phyloP scores from a whole-genome alignment of 176 grass and related monocot genomes.

The Ensete glaucum region DNA sequence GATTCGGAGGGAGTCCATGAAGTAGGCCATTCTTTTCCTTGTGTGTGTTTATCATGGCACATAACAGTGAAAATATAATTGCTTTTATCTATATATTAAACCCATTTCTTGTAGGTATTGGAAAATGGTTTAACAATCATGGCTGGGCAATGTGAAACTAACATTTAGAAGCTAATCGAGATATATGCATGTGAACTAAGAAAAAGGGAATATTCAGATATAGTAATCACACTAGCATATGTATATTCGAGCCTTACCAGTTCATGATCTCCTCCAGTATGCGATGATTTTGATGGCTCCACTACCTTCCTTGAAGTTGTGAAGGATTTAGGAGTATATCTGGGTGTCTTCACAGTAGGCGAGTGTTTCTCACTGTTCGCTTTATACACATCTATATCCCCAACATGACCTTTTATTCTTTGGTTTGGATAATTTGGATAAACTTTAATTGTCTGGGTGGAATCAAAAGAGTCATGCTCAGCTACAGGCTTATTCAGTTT shows the following conservation, averaged over 20 bases:
- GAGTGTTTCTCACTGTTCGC: constrained; percentile 40
- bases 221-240: background rate
- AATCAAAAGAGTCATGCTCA: constrained; percentile 47
- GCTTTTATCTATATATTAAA: background rate
- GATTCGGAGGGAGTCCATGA: no score
- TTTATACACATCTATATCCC: constrained; percentile 50
- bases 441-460: constrained; percentile 55
- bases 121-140: background rate
- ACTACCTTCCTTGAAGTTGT: constrained; percentile 36
- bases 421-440: constrained; percentile 35
- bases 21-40: no score
- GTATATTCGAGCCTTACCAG: constrained; percentile 39
- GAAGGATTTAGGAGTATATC: constrained; percentile 47
- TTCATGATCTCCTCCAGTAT: constrained; percentile 32
- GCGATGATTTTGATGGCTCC: constrained; percentile 50
- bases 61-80: no score
- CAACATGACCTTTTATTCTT: constrained; percentile 44
- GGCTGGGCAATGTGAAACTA: background rate
- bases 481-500: constrained; percentile 47
- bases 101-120: background rate
- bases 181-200: background rate
- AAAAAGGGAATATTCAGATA: background rate
- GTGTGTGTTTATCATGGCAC: no score
- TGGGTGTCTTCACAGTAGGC: constrained; percentile 46
- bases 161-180: background rate